Evolutionary conservation across 192 early-diverging fungal genomes (phyloP), one percentile per base, ranked within the genome.

Genomic region (Coemansia sp.): DNA sequence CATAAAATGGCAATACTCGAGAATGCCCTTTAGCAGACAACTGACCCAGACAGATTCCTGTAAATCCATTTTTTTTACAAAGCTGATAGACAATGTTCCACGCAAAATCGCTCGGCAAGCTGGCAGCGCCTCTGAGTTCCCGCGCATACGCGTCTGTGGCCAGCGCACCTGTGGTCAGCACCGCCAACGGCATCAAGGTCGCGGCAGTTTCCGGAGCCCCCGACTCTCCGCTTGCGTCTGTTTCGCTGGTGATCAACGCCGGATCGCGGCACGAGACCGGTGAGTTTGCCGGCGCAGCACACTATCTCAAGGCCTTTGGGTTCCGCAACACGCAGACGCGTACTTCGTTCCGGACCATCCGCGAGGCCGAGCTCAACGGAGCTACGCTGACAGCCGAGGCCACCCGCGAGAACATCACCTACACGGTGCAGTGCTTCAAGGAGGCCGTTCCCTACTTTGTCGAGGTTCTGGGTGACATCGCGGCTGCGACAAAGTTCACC

Each of bases 321-420:
- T 90, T 97, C 85, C 91, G 80, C 92, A 91, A 93, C 82, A 90
- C 88, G 63, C 77, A 88, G 54, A 85, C 77, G 33, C 94, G 94
- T 79, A 93, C 89, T 64, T 87, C 92, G 63, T 89, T 93, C 79
- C 92, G 93, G 60, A 90, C 88, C 52, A 77, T 91, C 64, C 94
- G 94, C 69, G 93, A 97, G 79, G 87, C 94, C 56, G 94, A 96
- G 86, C 86, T 96, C 52, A 86, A 91, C 55, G 97, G 97, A 54
- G 93, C 91, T 68, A 84, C 87, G 42, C 83, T 97, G 67, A 89
- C 87, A 49, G 85, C 97, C 31, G 83, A 87, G 72, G 85, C 93
- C 54, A 89, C 85, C 18, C 89, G 95, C 45, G 97, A 99, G 72
- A 84, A 86, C 83, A 82, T 95, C 68, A 80, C 91, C 56, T 85